These are phyloP conservation scores for Davidsoniella virescens DNA, from an alignment of 2,329 filamentous ascomycete genomes.

Conservation along the genomic window DNA sequence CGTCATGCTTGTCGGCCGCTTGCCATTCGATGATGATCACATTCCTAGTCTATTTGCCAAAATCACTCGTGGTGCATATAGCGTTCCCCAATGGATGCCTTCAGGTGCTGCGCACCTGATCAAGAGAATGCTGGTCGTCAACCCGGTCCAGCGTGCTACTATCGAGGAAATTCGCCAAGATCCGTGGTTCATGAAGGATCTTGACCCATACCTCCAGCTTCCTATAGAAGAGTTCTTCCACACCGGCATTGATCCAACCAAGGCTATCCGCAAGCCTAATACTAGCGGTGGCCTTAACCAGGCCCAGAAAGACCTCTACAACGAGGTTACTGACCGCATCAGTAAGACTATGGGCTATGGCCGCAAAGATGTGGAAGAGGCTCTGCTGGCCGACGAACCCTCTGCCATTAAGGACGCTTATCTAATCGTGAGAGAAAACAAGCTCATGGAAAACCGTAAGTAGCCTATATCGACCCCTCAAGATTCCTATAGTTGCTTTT, in stretches of 20 bases:
- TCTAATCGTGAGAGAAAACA: slow-evolving; percentile 93
- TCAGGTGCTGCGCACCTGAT: slow-evolving; percentile 68
- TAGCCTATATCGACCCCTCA: slow-evolving; percentile 17
- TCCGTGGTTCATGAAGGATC: slow-evolving; percentile 79
- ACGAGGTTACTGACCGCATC: slow-evolving; percentile 85
- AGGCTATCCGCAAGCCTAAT: slow-evolving; percentile 68
- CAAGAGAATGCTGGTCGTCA: slow-evolving; percentile 85
- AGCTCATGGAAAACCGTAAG: slow-evolving; percentile 93
- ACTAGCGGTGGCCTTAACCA: slow-evolving; percentile 65
- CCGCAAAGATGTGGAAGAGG: slow-evolving; percentile 87
- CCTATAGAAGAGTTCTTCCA: slow-evolving; percentile 85
- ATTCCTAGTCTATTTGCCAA: slow-evolving; percentile 96
- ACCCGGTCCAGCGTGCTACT: slow-evolving; percentile 83
- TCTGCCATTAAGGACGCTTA: slow-evolving; percentile 98
- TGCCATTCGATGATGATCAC: slow-evolving; percentile 97
- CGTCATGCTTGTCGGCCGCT: slow-evolving; percentile 60
- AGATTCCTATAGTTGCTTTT: background rate
- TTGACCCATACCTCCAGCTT: slow-evolving; percentile 73
- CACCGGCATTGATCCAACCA: slow-evolving; percentile 85
- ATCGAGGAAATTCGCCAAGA: slow-evolving; percentile 88
- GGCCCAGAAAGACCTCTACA: slow-evolving; percentile 81
- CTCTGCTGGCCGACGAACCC: slow-evolving; percentile 77
- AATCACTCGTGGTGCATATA: slow-evolving; percentile 87
- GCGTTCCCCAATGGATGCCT: slow-evolving; percentile 81
- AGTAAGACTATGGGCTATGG: slow-evolving; percentile 97